phyloP scores from a whole-genome alignment of 352 stramenopile species.

The Phytopythium kandeliae region DNA sequence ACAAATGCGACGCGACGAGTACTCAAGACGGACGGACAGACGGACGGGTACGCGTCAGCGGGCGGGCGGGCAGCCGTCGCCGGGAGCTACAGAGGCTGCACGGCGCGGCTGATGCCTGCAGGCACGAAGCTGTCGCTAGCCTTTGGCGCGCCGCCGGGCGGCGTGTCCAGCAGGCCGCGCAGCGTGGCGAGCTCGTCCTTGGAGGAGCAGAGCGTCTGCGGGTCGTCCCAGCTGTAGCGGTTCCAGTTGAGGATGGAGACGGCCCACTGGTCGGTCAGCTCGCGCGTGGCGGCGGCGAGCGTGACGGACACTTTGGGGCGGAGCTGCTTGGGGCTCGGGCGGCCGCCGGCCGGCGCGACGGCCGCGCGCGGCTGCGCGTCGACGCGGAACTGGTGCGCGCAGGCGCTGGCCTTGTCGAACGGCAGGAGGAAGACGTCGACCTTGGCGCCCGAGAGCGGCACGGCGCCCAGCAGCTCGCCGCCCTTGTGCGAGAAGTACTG shows the following conservation, averaged over 20 bases:
- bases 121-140: constrained; percentile 22
- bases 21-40: no score
- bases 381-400: constrained; percentile 64
- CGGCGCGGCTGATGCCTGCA: constrained; percentile 42
- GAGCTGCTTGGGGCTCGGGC: constrained; percentile 11
- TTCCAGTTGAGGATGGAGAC: constrained; percentile 83
- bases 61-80: neutral
- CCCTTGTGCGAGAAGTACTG: constrained; percentile 77
- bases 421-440: constrained; percentile 69
- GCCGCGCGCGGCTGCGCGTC: constrained; percentile 31
- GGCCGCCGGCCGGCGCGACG: constrained; percentile 5
- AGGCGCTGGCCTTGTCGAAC: constrained; percentile 24
- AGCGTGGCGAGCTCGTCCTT: constrained; percentile 61
- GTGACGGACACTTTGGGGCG: constrained; percentile 24
- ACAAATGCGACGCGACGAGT: no score
- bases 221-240: constrained; percentile 78
- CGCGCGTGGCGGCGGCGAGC: constrained; percentile 49
- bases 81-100: constrained; percentile 34
- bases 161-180: constrained; percentile 5
- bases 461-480: constrained; percentile 47
- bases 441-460: constrained; percentile 69
- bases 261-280: constrained; percentile 66
- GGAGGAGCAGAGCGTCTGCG: constrained; percentile 69
- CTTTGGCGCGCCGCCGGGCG: constrained; percentile 16
- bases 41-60: neutral